Evolutionary conservation across 306 rosid species (phyloP), one percentile per base, ranked within the genome.

Genomic region (Ochetophila trinervis): DNA sequence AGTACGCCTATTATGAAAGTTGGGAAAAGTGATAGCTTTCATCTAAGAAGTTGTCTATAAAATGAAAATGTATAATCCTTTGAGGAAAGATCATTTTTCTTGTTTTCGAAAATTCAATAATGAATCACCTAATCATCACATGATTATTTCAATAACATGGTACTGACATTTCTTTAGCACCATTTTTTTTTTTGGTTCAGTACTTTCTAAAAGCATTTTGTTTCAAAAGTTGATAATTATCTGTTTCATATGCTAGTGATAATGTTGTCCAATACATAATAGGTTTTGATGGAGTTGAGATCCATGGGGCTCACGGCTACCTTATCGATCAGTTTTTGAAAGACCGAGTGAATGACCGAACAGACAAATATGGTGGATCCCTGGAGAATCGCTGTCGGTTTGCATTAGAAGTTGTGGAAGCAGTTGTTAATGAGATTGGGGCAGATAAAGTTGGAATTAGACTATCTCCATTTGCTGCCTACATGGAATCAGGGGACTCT

Each of bases 341-440:
- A 62, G 84, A 80, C 11, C 49, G 59, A 47, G 80, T 74, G 60
- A 79, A 75, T 21, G 80, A 71, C 42, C 66, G 75, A 66, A 79
- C 75, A 18, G 78, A 79, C 36, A 6, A 71, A 52, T 79, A 75
- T 37, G 84, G 84, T 47, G 80, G 80, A 22, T 75, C 75, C 23
- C 63, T 87, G 14, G 90, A 85, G 21, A 90, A 87, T 18, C 87
- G 86, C 2, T 87, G 92, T 20, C 86, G 86, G 2, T 82, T 90
- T 71, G 83, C 92, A 2, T 58, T 87, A 0, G 76, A 80, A 65
- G 78, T 87, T 0, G 79, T 84, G 15, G 57, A 84, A 65, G 85
- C 87, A 0, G 63, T 83, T 6, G 78, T 19, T 17, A 61, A 82
- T 0, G 87, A 90, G 50, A 82, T 87, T 2, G 90, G 95, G 23